A percentile compares a stretch with the other conserved stretches of the same genome.
Conservation (phyloP, 176 grass and related monocot genomes). For the Tuctoria greenei region DNA sequence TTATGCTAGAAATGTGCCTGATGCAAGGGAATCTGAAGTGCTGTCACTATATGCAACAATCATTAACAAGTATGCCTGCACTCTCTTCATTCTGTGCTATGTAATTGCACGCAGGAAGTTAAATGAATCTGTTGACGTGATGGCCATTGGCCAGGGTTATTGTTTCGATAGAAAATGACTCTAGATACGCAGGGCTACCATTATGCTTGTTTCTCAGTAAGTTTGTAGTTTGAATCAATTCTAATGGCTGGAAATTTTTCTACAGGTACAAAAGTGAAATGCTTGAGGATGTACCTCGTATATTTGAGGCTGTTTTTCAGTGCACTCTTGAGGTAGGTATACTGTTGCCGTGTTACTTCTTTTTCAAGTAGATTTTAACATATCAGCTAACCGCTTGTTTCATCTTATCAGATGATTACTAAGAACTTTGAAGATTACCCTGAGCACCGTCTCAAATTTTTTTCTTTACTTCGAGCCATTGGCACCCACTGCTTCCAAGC, state of each 20-base stretch:
- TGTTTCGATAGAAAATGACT: not conserved
- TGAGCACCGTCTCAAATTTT: slow-evolving; percentile 97
- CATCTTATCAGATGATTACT: slow-evolving; percentile 82
- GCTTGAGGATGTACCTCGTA: slow-evolving; percentile 87
- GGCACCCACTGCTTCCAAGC: slow-evolving; percentile 99
- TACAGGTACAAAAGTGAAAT: slow-evolving; percentile 86
- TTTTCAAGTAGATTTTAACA: not conserved
- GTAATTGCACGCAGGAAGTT: not conserved
- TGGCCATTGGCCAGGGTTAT: not conserved
- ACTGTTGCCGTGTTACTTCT: not conserved
- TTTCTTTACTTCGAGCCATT: slow-evolving; percentile 89
- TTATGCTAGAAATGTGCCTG: slow-evolving; percentile 98
- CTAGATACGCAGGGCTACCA: not conserved
- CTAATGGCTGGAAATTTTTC: slow-evolving; percentile 25
- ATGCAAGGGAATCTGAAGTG: slow-evolving; percentile 99
- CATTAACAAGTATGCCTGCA: slow-evolving; percentile 86
- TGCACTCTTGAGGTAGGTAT: slow-evolving; percentile 87
- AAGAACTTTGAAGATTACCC: slow-evolving; percentile 99
- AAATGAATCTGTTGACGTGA: slow-evolving; percentile 4
- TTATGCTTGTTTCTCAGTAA: not conserved
- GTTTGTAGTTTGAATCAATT: not conserved
- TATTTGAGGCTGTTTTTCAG: slow-evolving; percentile 98
- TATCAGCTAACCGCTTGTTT: slow-evolving; percentile 24
- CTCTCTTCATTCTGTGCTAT: slow-evolving; percentile 6
- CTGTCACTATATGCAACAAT: slow-evolving; percentile 91